Base-by-base conservation (phyloP, 192 early-diverging fungal species). In the Mortierella claussenii region DNA sequence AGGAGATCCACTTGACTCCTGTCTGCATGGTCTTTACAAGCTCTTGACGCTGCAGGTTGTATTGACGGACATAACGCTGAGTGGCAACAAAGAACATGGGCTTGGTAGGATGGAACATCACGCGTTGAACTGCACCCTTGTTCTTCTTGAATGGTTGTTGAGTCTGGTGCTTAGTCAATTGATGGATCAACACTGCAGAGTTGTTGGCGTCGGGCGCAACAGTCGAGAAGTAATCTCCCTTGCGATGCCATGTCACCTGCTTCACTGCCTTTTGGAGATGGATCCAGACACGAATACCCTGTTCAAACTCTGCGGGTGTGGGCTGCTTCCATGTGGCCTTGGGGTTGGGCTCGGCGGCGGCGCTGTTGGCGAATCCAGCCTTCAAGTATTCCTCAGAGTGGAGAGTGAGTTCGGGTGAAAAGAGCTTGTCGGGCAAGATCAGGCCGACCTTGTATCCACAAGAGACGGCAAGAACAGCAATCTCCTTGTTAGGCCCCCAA, bases 31-130 rank as follows among this genome's bases (percentile, higher is more conserved):
- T 95, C 73, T 93, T 94, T 60, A 90, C 68, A 20, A 94, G 84
- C 58, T 91, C 86, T 80, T 99, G 97, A 62, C 90, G 90, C 68
- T 90, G 85, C 58, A 99, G 83, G 79, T 99, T 93, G 85, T 98
- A 99, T 32, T 97, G 87, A 43, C 94, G 91, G 46, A 99, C 94
- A 50, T 90, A 93, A 48, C 92, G 90, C 85, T 99, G 96, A 13
- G 96, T 98, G 24, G 96, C 91, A 20, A 98, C 93, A 79, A 97
- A 93, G 78, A 99, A 92, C 71, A 93, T 85, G 42, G 97, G 97
- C 63, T 91, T 90, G 18, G 88, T 85, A 26, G 97, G 97, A 60
- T 99, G 97, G 92, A 99, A 99, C 59, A 83, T 79, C 10, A 94
- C 93, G 32, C 85, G 78, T 73, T 98, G 97, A 42, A 98, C 92